A percentile compares a stretch with the other conserved stretches of the same genome.
phyloP scores from a whole-genome alignment of 2,329 filamentous ascomycete genomes.

The Drechslerella coelobrocha region DNA sequence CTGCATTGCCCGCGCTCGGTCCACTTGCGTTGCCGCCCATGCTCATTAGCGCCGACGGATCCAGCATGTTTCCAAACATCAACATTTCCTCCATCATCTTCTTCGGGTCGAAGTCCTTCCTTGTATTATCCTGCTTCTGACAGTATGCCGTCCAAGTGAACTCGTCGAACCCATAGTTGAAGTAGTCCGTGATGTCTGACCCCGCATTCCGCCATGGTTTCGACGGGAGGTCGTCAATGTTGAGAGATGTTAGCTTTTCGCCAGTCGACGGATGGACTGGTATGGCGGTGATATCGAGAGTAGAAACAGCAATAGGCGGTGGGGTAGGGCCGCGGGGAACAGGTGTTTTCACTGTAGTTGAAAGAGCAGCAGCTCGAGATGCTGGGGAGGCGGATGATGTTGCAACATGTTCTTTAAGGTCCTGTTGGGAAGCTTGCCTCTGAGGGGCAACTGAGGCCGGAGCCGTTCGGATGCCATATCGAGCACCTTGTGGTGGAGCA shows the following conservation, averaged over 20 bases:
- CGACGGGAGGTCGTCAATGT: conserved; percentile 76
- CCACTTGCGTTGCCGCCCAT: conserved; percentile 29
- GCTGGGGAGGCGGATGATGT: conserved; percentile 51
- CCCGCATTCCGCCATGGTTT: conserved; percentile 96
- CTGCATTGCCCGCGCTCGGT: not conserved
- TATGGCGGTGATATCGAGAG: conserved; percentile 81
- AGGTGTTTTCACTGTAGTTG: conserved; percentile 57
- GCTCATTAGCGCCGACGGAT: conserved; percentile 34
- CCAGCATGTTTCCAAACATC: conserved; percentile 54
- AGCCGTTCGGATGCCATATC: conserved; percentile 54
- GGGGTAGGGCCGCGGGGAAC: conserved; percentile 62
- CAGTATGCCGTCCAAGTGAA: conserved; percentile 97
- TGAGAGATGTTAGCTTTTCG: conserved; percentile 82
- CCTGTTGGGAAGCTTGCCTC: conserved; percentile 35
- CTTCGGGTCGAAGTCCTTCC: conserved; percentile 78
- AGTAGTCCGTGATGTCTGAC: conserved; percentile 93
- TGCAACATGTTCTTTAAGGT: conserved; percentile 34
- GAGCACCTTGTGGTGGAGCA: conserved; percentile 54
- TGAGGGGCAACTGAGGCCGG: conserved; percentile 44
- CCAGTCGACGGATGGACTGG: conserved; percentile 75
- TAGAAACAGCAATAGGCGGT: conserved; percentile 77
- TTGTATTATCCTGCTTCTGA: conserved; percentile 80
- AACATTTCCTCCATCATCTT: conserved; percentile 65
- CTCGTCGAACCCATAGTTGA: conserved; percentile 99
- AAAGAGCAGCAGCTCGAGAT: conserved; percentile 55